Base-by-base conservation (phyloP, 192 early-diverging fungal species). In the Umbelopsis sp. region DNA sequence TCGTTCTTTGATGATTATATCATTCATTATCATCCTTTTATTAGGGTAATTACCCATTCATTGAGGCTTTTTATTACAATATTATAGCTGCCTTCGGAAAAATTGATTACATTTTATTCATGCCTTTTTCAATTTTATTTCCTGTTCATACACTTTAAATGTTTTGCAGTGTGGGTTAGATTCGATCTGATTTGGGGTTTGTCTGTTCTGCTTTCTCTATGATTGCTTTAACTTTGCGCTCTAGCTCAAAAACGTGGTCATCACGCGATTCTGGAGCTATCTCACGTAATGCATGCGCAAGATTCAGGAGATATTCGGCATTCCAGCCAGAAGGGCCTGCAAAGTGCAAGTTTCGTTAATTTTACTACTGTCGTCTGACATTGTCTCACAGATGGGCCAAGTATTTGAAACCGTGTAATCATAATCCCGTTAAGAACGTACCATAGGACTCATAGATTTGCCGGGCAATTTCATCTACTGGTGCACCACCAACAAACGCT, bases 401-500 rank as follows among this genome's bases (percentile, higher is more conserved):
- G 12, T 11, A 41, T 41, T 6, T 41, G 38, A 41, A 11, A 41
- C 38, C 38, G 36, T 8, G 8, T 38, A 38, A 16, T 34, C 26
- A 11, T 51, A 56, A 26, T 29, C 12, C 16, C 10, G n/a, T n/a
- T n/a, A n/a, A n/a, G n/a, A n/a, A n/a, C 59, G 62, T 82, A 81
- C 91, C 91, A 67, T 75, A 78, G 0, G 90, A 84, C 4, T 71
- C 47, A 6, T 84, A 85, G 52, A 96, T 93, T 32, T 92, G 87
- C 9, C 73, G 26, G 0, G 91, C 91, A 26, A 94, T 90, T 1
- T 74, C 69, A 22, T 89, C 82, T 6, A 89, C 22, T 2, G 85
- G 78, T 12, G 87, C 86, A 4, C 90, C 88, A 3, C 94, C 92
- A 2, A 91, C 83, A 77, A 94, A 96, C n/a, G 90, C 86, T 41